A percentile compares a stretch with the other conserved stretches of the same genome.
Evolutionary conservation across 2,329 filamentous ascomycete genomes (phyloP).

Genomic region (Fusarium beomiforme): DNA sequence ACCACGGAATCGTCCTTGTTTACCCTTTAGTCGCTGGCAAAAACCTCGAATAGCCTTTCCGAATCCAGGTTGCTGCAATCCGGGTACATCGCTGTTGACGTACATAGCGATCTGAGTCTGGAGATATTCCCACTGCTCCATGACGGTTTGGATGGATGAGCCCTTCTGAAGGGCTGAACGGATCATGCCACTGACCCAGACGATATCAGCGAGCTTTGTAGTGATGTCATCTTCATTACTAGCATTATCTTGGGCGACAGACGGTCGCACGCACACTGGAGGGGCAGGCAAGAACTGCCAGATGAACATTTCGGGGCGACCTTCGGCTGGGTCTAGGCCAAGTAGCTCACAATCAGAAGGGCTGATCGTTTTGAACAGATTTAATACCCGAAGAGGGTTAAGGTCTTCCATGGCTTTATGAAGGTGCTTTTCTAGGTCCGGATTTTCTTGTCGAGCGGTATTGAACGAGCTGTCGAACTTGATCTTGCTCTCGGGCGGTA

Average conservation of each 20-base stretch:
- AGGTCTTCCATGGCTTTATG: constrained; percentile 95
- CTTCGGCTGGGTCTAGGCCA: constrained; percentile 86
- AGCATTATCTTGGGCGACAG: constrained; percentile 90
- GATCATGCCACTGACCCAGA: constrained; percentile 90
- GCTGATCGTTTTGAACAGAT: constrained; percentile 89
- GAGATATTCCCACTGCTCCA: constrained; percentile 98
- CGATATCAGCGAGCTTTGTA: constrained; percentile 95
- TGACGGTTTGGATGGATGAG: constrained; percentile 85
- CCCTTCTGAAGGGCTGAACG: constrained; percentile 84
- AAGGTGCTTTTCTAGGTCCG: constrained; percentile 89
- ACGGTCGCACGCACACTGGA: constrained; percentile 92
- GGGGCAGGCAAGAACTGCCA: constrained; percentile 97
- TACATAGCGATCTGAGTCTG: constrained; percentile 97
- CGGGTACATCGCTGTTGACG: constrained; percentile 95
- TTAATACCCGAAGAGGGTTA: constrained; percentile 87
- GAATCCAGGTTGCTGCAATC: constrained; percentile 86
- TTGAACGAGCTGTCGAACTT: constrained; percentile 88
- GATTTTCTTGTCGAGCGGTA: constrained; percentile 78
- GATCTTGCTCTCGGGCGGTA: constrained; percentile 81
- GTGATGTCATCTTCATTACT: constrained; percentile 98
- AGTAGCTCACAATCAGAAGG: constrained; percentile 89
- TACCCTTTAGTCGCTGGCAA: constrained; percentile 94
- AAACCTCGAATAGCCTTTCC: constrained; percentile 93
- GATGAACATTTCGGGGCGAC: constrained; percentile 94
- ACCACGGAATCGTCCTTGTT: constrained; percentile 95